Conservation (phyloP, 306 rosid species). For the Trifolium pratense region DNA sequence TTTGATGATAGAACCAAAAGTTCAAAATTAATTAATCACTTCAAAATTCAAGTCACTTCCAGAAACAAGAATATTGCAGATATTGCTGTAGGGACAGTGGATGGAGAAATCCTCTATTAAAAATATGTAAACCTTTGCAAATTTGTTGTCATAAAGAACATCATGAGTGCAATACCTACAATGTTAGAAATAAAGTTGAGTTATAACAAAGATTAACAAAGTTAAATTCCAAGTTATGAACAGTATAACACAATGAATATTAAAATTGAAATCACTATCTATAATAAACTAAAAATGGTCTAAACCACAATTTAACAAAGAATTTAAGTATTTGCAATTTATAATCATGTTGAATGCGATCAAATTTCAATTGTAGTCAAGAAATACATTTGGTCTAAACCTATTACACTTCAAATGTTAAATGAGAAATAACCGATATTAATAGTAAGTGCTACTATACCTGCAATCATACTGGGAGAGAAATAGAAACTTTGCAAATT, state of each 20-base stretch:
- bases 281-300: not conserved
- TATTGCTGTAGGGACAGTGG: not conserved
- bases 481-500: not conserved
- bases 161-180: constrained; percentile 14
- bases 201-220: not conserved
- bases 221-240: not conserved
- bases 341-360: not conserved
- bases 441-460: constrained; percentile 27
- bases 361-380: not conserved
- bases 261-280: not conserved
- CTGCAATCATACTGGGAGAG: constrained; percentile 35
- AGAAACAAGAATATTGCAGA: constrained; percentile 1
- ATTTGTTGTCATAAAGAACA: constrained; percentile 13
- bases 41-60: constrained; percentile 28
- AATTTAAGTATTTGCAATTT: constrained; percentile 8
- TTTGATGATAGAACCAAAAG: constrained; percentile 8
- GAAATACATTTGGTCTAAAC: constrained; percentile 8
- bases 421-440: constrained; percentile 30
- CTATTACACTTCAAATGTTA: constrained; percentile 16
- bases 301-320: constrained; percentile 8
- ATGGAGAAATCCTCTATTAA: constrained; percentile 4
- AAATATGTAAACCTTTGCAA: constrained; percentile 21
- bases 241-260: not conserved
- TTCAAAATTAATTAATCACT: constrained; percentile 30
- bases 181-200: constrained; percentile 30